phyloP scores from a whole-genome alignment of 2,329 filamentous ascomycete species.

The Aureobasidium namibiae region DNA sequence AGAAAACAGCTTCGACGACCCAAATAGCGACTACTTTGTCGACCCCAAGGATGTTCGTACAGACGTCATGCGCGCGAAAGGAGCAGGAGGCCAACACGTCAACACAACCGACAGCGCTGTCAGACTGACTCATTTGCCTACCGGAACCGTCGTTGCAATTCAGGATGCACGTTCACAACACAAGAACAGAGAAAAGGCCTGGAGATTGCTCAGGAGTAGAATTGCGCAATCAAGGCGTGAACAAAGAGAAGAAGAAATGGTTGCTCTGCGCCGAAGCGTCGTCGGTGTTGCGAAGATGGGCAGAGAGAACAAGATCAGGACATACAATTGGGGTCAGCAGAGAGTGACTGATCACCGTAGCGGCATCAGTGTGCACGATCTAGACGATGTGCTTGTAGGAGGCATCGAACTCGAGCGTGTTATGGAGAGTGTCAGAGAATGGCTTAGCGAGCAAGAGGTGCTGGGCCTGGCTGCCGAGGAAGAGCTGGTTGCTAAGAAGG shows the following conservation, averaged over 20 bases:
- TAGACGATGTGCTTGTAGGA: slow-evolving; percentile 72
- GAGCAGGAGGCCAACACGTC: slow-evolving; percentile 93
- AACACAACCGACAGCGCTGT: slow-evolving; percentile 98
- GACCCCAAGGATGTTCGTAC: slow-evolving; percentile 71
- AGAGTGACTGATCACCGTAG: slow-evolving; percentile 84
- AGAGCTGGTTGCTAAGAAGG: slow-evolving; percentile 18
- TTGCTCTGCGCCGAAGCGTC: slow-evolving; percentile 65
- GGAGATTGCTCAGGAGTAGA: slow-evolving; percentile 73
- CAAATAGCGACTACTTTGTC: slow-evolving; percentile 85
- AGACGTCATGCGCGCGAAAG: slow-evolving; percentile 86
- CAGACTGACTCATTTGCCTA: slow-evolving; percentile 82
- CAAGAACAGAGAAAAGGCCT: slow-evolving; percentile 79
- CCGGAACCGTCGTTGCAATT: slow-evolving; percentile 78
- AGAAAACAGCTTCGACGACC: slow-evolving; percentile 63
- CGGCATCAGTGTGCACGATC: slow-evolving; percentile 68
- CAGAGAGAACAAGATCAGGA: slow-evolving; percentile 85
- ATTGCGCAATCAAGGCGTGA: slow-evolving; percentile 74
- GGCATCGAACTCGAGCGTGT: slow-evolving; percentile 63
- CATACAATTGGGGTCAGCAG: slow-evolving; percentile 75
- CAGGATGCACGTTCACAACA: slow-evolving; percentile 89
- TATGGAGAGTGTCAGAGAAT: slow-evolving; percentile 69
- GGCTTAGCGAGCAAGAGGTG: slow-evolving; percentile 69
- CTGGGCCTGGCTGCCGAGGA: slow-evolving; percentile 51
- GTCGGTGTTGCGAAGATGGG: slow-evolving; percentile 74
- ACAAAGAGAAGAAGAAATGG: slow-evolving; percentile 72